Evolutionary conservation across 1,284 basidiomycete genomes (phyloP).

Genomic region (Puccinia triticina): DNA sequence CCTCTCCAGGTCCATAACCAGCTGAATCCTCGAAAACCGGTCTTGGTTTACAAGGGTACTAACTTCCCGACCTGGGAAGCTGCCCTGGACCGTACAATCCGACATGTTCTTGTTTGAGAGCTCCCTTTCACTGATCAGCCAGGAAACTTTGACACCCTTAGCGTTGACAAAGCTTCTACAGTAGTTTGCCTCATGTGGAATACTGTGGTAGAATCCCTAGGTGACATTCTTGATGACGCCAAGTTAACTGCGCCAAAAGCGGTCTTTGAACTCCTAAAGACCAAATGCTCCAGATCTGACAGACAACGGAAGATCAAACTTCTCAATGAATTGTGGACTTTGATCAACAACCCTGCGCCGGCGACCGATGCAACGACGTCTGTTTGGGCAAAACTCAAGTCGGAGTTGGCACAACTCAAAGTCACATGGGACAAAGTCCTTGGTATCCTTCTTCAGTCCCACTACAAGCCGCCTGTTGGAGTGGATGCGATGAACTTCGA

Average conservation of each 20-base stretch:
- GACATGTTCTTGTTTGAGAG: too few species aligned
- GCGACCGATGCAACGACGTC: background rate
- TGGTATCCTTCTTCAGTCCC: background rate
- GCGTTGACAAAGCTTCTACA: too few species aligned
- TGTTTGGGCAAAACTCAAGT: background rate
- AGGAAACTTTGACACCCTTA: too few species aligned
- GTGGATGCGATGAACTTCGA: constrained; percentile 5
- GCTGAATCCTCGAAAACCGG: too few species aligned
- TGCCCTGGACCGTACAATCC: too few species aligned
- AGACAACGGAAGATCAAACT: background rate
- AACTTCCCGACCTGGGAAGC: too few species aligned
- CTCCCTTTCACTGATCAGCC: too few species aligned
- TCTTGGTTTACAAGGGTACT: too few species aligned
- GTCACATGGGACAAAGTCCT: background rate
- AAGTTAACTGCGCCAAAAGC: background rate
- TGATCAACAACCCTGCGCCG: too few species aligned
- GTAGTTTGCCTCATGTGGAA: too few species aligned
- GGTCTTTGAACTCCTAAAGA: background rate
- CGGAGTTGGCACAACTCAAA: background rate
- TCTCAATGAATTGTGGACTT: background rate
- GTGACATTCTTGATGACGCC: background rate
- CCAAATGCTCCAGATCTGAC: background rate
- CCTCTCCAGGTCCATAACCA: too few species aligned
- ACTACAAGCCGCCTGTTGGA: background rate
- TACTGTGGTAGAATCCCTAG: too few species aligned